A percentile compares a stretch with the other conserved stretches of the same genome.
These are phyloP conservation scores for Coemansia sp. DNA, from an alignment of 192 early-diverging fungal species.

Conservation along the genomic window DNA sequence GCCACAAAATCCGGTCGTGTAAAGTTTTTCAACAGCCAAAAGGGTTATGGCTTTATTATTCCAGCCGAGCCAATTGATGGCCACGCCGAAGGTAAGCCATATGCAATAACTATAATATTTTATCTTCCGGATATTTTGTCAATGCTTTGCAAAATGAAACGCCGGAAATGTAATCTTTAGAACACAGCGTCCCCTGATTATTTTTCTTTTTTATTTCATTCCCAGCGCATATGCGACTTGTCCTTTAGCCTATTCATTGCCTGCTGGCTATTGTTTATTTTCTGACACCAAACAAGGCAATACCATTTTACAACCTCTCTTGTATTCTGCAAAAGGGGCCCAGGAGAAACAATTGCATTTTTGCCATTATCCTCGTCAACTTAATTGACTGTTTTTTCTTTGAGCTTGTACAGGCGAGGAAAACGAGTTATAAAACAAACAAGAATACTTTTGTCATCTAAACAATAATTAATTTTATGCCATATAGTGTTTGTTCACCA, in stretches of 20 bases:
- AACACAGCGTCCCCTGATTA: too few species aligned
- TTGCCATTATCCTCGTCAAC: not conserved
- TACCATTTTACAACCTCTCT: too few species aligned
- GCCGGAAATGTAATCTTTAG: not conserved
- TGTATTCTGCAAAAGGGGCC: not conserved
- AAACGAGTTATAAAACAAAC: not conserved
- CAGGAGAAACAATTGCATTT: not conserved
- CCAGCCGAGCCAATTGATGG: conserved; percentile 63
- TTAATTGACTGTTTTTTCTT: not conserved
- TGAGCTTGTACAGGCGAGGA: not conserved
- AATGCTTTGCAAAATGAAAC: not conserved
- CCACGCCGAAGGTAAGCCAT: conserved; percentile 70
- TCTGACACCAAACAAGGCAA: not conserved
- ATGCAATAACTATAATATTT: not conserved
- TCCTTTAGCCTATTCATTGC: not conserved
- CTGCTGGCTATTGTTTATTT: not conserved
- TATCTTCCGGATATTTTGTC: not conserved
- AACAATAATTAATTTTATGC: conserved; percentile 1
- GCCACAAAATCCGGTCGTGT: conserved; percentile 51
- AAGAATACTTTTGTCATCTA: not conserved
- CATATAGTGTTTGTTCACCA: conserved; percentile 77
- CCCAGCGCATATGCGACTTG: not conserved
- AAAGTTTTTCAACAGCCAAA: conserved; percentile 87
- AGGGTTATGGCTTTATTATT: conserved; percentile 90
- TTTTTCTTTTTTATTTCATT: not conserved